Conservation (phyloP, 192 early-diverging fungal species). For the Funneliformis geosporum region DNA sequence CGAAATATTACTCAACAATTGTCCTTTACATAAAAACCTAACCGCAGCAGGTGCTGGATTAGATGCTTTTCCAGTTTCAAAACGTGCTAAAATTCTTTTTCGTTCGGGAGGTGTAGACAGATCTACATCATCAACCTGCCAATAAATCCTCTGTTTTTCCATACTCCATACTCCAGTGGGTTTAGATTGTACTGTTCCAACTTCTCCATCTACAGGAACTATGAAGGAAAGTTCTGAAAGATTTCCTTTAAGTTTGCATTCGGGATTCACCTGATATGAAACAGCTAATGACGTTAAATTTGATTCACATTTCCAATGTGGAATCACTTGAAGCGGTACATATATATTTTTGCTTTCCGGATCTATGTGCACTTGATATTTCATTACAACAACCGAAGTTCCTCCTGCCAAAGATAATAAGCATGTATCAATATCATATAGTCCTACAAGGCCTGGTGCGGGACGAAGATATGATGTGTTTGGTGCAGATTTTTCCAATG, state of each 20-base stretch:
- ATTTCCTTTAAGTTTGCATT: constrained; percentile 34
- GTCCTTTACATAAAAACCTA: constrained; percentile 30
- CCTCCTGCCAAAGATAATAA: constrained; percentile 36
- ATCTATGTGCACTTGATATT: constrained; percentile 43
- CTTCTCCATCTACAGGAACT: constrained; percentile 49
- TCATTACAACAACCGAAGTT: constrained; percentile 36
- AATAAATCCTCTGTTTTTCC: constrained; percentile 53
- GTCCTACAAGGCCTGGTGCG: constrained; percentile 34
- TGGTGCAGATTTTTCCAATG: constrained; percentile 41
- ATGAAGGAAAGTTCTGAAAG: constrained; percentile 49
- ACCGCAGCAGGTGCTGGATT: constrained; percentile 12
- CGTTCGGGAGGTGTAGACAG: not conserved
- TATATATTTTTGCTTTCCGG: constrained; percentile 33
- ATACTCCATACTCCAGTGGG: constrained; percentile 52
- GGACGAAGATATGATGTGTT: constrained; percentile 41
- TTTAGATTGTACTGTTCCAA: constrained; percentile 48
- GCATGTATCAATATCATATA: constrained; percentile 44
- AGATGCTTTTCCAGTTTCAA: constrained; percentile 21
- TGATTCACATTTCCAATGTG: constrained; percentile 58
- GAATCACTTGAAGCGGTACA: constrained; percentile 42
- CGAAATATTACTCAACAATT: constrained; percentile 29
- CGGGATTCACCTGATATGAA: constrained; percentile 48
- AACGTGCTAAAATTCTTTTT: constrained; percentile 23
- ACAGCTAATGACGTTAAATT: constrained; percentile 49
- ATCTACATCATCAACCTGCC: constrained; percentile 47